Conservation (phyloP, 305 asterid species). For the Fraxinus latifolia region DNA sequence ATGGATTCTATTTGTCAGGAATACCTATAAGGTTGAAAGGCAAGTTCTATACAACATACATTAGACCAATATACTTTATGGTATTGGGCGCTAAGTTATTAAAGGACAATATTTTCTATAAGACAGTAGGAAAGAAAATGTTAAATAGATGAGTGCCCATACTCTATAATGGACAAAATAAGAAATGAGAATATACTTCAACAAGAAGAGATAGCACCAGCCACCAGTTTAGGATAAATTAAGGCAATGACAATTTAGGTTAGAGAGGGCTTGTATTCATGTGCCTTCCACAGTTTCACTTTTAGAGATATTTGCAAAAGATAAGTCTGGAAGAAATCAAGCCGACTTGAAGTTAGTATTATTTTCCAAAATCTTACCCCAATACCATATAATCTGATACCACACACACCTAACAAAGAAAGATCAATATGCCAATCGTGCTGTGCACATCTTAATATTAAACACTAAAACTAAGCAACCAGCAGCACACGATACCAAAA, state of each 20-base stretch:
- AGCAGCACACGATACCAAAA: neutral
- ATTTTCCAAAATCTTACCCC: neutral
- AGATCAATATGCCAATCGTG: neutral
- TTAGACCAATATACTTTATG: neutral
- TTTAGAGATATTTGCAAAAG: neutral
- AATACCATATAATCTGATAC: neutral
- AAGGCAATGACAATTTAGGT: neutral
- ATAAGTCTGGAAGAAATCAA: neutral
- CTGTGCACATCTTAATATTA: neutral
- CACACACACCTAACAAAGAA: constrained; percentile 1
- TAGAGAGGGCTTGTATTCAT: neutral
- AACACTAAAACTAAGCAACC: constrained; percentile 1
- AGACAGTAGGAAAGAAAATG: neutral
- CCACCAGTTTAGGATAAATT: neutral
- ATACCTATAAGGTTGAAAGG: neutral
- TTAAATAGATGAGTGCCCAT: neutral
- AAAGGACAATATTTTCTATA: neutral
- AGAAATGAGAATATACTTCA: neutral
- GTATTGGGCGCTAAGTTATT: neutral
- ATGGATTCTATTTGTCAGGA: neutral
- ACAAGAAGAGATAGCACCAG: neutral
- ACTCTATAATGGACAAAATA: neutral
- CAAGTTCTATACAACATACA: neutral
- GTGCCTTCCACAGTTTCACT: neutral
- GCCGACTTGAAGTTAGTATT: neutral